These are phyloP conservation scores for Protea cynaroides DNA, from an alignment of 164 flowering plant species.

Conservation along the genomic window DNA sequence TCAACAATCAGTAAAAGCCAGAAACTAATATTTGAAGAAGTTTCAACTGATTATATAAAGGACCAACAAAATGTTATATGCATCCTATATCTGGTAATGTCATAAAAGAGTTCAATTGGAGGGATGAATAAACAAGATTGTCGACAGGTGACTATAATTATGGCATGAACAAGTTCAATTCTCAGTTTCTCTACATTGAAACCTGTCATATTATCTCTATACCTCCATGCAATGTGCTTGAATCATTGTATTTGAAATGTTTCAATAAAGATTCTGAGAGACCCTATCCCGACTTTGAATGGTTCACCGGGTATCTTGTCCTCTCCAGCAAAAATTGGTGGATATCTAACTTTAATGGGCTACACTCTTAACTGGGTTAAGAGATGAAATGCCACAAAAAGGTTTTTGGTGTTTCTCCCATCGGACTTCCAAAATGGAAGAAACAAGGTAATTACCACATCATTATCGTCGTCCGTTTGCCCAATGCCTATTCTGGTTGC, in stretches of 20 bases:
- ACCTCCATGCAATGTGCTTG: neutral
- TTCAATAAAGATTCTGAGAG: neutral
- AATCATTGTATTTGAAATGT: neutral
- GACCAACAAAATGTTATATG: neutral
- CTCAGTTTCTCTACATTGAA: neutral
- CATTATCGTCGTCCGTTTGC: slow-evolving; percentile 41
- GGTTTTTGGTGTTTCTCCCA: slow-evolving; percentile 7
- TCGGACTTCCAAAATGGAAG: slow-evolving; percentile 12
- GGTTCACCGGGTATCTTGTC: neutral
- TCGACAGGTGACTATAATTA: neutral
- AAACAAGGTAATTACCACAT: neutral
- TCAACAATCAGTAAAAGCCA: too few species aligned
- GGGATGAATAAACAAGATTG: neutral
- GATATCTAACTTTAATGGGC: too few species aligned
- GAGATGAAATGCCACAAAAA: neutral
- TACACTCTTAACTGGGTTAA: too few species aligned
- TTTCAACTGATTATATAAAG: too few species aligned
- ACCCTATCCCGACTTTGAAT: neutral
- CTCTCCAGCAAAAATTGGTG: neutral
- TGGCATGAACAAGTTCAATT: neutral
- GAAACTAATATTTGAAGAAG: too few species aligned
- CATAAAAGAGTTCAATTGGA: neutral
- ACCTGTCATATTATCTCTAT: neutral
- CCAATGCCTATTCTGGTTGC: slow-evolving; percentile 47
- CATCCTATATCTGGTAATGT: neutral